These are phyloP conservation scores for Sutorius eximius DNA, from an alignment of 1,284 basidiomycete species.

Conservation along the genomic window DNA sequence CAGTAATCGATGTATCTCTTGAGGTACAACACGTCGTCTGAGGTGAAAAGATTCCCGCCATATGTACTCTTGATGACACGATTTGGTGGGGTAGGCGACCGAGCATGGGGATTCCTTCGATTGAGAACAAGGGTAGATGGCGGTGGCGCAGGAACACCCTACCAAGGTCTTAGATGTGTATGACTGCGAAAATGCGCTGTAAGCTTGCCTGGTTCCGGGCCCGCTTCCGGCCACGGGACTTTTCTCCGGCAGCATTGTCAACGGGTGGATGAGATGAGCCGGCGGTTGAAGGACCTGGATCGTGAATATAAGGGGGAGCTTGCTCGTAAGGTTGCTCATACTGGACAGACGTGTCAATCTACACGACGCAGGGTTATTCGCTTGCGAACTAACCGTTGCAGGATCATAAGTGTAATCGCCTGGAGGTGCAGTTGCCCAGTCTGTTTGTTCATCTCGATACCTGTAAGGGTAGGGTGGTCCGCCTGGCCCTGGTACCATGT, in stretches of 20 bases:
- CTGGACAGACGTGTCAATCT: constrained; percentile 24
- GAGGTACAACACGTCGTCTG: constrained; percentile 74
- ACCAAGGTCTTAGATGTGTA: constrained; percentile 10
- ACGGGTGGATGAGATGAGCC: constrained; percentile 30
- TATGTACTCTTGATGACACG: constrained; percentile 84
- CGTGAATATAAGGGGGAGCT: constrained; percentile 48
- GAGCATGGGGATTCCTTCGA: constrained; percentile 60
- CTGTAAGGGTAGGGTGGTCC: constrained; percentile 52
- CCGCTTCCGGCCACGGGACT: constrained; percentile 61
- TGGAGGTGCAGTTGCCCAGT: constrained; percentile 46
- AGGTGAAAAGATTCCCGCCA: constrained; percentile 79
- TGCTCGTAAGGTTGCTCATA: constrained; percentile 47
- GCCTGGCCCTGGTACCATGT: constrained; percentile 44
- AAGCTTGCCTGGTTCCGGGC: constrained; percentile 51
- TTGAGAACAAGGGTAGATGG: constrained; percentile 64
- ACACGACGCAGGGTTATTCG: background rate
- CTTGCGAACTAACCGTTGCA: constrained; percentile 38
- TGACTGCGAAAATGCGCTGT: background rate
- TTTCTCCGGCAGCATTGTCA: constrained; percentile 35
- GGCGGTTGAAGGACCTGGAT: constrained; percentile 45
- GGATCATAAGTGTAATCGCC: constrained; percentile 57
- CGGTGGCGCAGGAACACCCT: constrained; percentile 60
- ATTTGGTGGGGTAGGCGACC: constrained; percentile 76
- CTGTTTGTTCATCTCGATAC: constrained; percentile 56
- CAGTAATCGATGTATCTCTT: constrained; percentile 85